Evolutionary conservation across 2,329 filamentous ascomycete genomes (phyloP).

Genomic region (Lecanicillium sp.): DNA sequence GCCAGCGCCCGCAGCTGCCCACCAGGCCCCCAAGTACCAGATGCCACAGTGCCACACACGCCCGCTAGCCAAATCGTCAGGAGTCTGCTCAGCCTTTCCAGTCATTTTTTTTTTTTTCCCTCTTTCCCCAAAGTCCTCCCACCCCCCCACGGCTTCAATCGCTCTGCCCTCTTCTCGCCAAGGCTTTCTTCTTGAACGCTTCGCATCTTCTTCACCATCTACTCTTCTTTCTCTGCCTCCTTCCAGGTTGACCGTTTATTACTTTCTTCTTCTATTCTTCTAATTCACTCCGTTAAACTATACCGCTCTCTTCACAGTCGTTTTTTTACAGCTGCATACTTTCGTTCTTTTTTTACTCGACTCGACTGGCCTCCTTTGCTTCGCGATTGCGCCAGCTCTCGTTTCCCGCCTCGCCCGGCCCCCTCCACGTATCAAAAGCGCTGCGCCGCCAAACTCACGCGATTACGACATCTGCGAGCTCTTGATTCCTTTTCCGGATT

Average conservation of each 20-base stretch:
- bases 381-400: conserved; percentile 4
- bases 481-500: not conserved
- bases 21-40: too few relatives aligned
- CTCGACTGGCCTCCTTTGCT: not conserved
- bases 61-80: conserved; percentile 4
- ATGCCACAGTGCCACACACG: too few relatives aligned
- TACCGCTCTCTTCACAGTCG: not conserved
- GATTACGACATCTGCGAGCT: not conserved
- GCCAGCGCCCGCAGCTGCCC: too few relatives aligned
- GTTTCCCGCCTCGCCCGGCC: too few relatives aligned
- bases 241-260: not conserved
- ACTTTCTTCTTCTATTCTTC: not conserved
- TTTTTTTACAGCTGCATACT: not conserved
- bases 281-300: not conserved
- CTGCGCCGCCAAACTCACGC: not conserved
- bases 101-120: not conserved
- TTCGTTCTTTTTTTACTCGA: not conserved
- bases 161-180: not conserved
- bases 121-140: too few relatives aligned
- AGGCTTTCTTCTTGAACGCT: not conserved
- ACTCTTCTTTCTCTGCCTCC: not conserved
- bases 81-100: not conserved
- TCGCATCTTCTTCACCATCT: not conserved
- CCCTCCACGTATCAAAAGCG: not conserved
- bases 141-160: conserved; percentile 3